Evolutionary conservation across 1,284 basidiomycete species (phyloP), one percentile per base, ranked within the genome.

Genomic region (Moesziomyces sp.): DNA sequence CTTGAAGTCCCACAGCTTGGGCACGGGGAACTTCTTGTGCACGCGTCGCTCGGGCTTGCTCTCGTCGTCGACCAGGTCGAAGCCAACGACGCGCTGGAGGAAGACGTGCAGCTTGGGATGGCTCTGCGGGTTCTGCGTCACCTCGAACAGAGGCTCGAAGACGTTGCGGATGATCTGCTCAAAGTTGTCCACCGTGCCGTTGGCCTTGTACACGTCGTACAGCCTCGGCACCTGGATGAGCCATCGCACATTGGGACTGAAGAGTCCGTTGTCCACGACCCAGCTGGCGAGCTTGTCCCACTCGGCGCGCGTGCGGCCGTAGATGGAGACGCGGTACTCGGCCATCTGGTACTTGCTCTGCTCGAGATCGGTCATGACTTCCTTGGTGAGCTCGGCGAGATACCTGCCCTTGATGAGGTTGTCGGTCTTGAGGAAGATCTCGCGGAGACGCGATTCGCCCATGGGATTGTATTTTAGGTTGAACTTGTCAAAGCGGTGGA

Each of bases 201-300:
- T 93, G 48, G 90, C 89, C 84, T 97, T 98, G 88, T 97, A 99
- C 21, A 99, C 90, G 78, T 97, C 92, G 86, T 99, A 99, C 66
- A 99, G 85, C 3, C 97, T 90, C 3, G 97, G 97, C 14, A 99
- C 88, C 85, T 99, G 97, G 77, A 99, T 92, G 53, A 99, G 89
- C 97, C 97, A 99, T 53, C 97, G 89, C 35, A 99, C 93, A 81
- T 99, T 99, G 84, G 97, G 94, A 9, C 94, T 97, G 84, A 90
- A 93, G 14, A 99, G 87, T 84, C 94, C 93, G 87, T 98, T 90
- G 83, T 93, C 89, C 80, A 97, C 90, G 54, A 99, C 91, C 97
- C 97, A 99, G 86, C 91, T 91, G 8, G 97, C 96, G 6, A 99
- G 88, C 83, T 97, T 98, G 87, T 99, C 97, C 97, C 97, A 99